Percentiles rank a stretch among this genome's conserved stretches.
Conservation (phyloP, 73 alveolate species). For the Paramecium caudatum region DNA sequence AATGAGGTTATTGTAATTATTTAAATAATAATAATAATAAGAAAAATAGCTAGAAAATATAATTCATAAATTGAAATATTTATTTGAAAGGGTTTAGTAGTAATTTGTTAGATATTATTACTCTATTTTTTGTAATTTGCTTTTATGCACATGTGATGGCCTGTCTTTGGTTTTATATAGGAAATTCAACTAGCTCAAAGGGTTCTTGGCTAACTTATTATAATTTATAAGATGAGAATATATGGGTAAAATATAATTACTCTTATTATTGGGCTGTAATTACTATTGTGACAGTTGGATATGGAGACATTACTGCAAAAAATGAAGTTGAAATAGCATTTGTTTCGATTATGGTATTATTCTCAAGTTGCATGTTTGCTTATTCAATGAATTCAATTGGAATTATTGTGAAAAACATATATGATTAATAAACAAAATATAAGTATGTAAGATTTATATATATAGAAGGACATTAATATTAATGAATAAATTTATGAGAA, state of each 20-base stretch:
- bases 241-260: constrained; percentile 43
- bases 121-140: background rate
- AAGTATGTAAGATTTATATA: background rate
- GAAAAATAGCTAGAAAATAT: constrained; percentile 18
- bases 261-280: constrained; percentile 72
- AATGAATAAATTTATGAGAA: constrained; percentile 54
- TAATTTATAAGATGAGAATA: background rate
- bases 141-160: constrained; percentile 71
- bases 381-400: constrained; percentile 77
- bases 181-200: background rate
- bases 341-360: constrained; percentile 30
- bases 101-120: constrained; percentile 12
- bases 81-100: constrained; percentile 39
- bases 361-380: constrained; percentile 69
- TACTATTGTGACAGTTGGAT: constrained; percentile 75
- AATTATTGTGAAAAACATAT: constrained; percentile 62
- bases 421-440: constrained; percentile 13
- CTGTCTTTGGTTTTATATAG: constrained; percentile 71
- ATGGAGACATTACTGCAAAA: constrained; percentile 73
- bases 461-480: constrained; percentile 36
- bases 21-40: background rate
- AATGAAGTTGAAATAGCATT: constrained; percentile 51
- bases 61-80: constrained; percentile 24
- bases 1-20: background rate
- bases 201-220: background rate